Evolutionary conservation across 352 stramenopile species (phyloP).

Genomic region (Albugo candida): DNA sequence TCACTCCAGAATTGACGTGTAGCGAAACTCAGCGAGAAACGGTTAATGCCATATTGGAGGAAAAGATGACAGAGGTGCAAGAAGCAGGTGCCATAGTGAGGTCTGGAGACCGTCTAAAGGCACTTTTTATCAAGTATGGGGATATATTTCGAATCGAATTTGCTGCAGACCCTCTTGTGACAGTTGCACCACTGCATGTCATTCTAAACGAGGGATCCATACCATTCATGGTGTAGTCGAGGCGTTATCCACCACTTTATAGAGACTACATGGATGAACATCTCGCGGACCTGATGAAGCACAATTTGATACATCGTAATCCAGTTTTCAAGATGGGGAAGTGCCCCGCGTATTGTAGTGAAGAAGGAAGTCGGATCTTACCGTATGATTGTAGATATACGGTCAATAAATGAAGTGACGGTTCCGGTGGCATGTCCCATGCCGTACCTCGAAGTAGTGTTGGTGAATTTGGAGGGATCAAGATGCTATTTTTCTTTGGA

Average conservation of each 20-base stretch:
- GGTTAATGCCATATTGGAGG: background rate
- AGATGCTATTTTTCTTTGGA: constrained; percentile 2
- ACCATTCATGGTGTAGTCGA: background rate
- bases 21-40: background rate
- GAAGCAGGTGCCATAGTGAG: background rate
- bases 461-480: background rate
- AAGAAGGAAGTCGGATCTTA: background rate
- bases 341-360: background rate
- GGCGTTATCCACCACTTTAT: background rate
- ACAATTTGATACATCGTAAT: background rate
- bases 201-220: background rate
- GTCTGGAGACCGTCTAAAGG: too few species aligned
- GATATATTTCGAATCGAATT: background rate
- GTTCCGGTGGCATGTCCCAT: constrained; percentile 11
- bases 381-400: background rate
- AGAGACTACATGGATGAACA: background rate
- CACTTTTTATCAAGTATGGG: too few species aligned
- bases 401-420: constrained; percentile 5
- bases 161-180: background rate
- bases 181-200: background rate
- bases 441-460: constrained; percentile 5
- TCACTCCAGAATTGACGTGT: background rate
- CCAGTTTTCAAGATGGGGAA: background rate
- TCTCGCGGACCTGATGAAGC: background rate
- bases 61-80: background rate